phyloP scores from a whole-genome alignment of 768 basidiomycete genomes.

The Hypsizygus marmoreus region DNA sequence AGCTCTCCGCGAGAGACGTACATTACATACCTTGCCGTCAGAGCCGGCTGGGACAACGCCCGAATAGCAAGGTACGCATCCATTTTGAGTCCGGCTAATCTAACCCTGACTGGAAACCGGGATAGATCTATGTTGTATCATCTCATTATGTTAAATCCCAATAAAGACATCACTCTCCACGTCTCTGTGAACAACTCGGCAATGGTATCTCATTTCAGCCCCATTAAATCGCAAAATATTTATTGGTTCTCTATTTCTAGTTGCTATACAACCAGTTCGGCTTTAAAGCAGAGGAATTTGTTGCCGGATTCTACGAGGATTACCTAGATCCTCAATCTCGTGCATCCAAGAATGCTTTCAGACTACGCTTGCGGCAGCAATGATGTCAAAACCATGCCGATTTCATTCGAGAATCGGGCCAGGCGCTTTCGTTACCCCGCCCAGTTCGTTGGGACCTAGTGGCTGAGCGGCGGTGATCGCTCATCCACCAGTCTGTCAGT shows the following conservation, averaged over 20 bases:
- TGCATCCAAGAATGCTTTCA: slow-evolving; percentile 80
- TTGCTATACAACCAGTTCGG: slow-evolving; percentile 84
- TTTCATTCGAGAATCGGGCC: background rate
- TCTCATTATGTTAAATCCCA: slow-evolving; percentile 68
- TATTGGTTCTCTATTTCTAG: slow-evolving; percentile 33
- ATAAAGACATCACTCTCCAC: slow-evolving; percentile 79
- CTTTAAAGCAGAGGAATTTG: slow-evolving; percentile 85
- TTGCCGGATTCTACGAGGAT: slow-evolving; percentile 79
- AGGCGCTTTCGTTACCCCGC: background rate
- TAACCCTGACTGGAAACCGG: slow-evolving; percentile 10
- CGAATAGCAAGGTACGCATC: slow-evolving; percentile 70
- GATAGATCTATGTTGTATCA: slow-evolving; percentile 76
- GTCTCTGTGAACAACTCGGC: slow-evolving; percentile 82
- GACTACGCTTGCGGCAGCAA: slow-evolving; percentile 67
- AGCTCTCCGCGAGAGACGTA: slow-evolving; percentile 82
- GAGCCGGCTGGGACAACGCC: slow-evolving; percentile 78
- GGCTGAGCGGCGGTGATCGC: background rate
- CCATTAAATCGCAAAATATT: slow-evolving; percentile 2
- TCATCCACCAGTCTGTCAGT: background rate
- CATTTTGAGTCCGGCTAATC: slow-evolving; percentile 9
- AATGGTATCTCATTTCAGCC: slow-evolving; percentile 49
- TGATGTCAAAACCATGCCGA: slow-evolving; percentile 12
- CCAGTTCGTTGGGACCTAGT: background rate
- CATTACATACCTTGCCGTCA: slow-evolving; percentile 80
- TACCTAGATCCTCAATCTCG: slow-evolving; percentile 72